These are phyloP conservation scores for Pezicula carpinea DNA, from an alignment of 2,329 filamentous ascomycete species.

Conservation along the genomic window DNA sequence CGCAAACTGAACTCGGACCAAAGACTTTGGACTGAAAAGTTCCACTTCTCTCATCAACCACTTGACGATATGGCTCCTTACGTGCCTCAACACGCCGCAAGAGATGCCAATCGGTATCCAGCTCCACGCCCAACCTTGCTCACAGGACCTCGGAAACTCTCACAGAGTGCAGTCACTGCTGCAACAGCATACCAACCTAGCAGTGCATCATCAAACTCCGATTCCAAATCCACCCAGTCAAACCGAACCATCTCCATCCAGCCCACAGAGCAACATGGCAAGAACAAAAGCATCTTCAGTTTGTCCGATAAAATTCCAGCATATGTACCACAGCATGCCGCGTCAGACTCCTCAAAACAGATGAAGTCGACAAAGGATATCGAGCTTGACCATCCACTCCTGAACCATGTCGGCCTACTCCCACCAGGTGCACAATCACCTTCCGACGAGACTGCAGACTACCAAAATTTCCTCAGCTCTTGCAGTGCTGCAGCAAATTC, in stretches of 20 bases:
- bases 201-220: background rate
- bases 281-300: background rate
- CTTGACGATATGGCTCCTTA: background rate
- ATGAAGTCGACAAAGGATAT: background rate
- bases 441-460: background rate
- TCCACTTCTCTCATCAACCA: background rate
- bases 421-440: background rate
- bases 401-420: background rate
- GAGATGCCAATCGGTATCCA: background rate
- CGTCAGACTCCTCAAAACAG: constrained; percentile 7
- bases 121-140: background rate
- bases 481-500: background rate
- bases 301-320: background rate
- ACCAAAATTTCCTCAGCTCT: constrained; percentile 1
- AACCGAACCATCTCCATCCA: too few relatives aligned
- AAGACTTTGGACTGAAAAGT: too few relatives aligned
- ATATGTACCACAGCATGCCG: constrained; percentile 14
- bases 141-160: background rate
- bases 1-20: too few relatives aligned
- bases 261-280: background rate
- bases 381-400: background rate
- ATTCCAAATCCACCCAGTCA: background rate
- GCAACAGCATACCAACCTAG: background rate
- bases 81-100: background rate
- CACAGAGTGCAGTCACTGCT: background rate